Conservation (phyloP, 202 grass and related monocot genomes). For the Musa balbisiana region DNA sequence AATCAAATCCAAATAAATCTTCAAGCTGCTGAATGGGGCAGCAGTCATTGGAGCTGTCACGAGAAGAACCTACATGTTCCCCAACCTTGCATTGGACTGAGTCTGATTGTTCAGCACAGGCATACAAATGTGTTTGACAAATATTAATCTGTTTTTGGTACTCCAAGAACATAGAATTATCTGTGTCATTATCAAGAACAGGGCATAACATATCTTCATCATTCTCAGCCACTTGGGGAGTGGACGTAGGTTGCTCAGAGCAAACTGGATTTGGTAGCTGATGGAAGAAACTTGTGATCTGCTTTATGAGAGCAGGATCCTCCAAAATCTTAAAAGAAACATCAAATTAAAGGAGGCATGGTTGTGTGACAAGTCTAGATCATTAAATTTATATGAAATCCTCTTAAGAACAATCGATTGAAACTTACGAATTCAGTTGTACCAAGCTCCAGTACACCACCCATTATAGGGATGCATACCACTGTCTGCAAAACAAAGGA, state of each 20-base stretch:
- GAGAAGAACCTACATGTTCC: constrained; percentile 19
- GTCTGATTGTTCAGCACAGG: constrained; percentile 8
- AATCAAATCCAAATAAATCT: constrained; percentile 22
- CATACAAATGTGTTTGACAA: neutral
- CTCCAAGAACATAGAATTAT: constrained; percentile 4
- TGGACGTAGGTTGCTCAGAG: constrained; percentile 31
- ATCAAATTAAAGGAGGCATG: neutral
- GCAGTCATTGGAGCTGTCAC: constrained; percentile 24
- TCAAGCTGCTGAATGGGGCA: constrained; percentile 3
- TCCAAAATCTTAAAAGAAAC: constrained; percentile 40
- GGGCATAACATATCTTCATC: constrained; percentile 28
- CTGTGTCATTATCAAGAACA: constrained; percentile 15
- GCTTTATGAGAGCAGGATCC: constrained; percentile 35
- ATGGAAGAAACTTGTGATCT: constrained; percentile 41
- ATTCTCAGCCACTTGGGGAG: constrained; percentile 28
- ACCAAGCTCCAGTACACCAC: constrained; percentile 75
- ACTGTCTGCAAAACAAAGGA: constrained; percentile 38
- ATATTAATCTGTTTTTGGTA: neutral
- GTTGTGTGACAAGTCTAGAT: neutral
- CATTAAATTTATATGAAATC: neutral
- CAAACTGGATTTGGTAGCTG: constrained; percentile 28
- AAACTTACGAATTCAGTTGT: constrained; percentile 46
- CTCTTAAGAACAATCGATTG: neutral
- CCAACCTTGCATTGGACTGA: neutral
- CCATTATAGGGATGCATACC: constrained; percentile 55